Base-by-base conservation (phyloP, 805 yeast genomes). In the Candida pini region DNA sequence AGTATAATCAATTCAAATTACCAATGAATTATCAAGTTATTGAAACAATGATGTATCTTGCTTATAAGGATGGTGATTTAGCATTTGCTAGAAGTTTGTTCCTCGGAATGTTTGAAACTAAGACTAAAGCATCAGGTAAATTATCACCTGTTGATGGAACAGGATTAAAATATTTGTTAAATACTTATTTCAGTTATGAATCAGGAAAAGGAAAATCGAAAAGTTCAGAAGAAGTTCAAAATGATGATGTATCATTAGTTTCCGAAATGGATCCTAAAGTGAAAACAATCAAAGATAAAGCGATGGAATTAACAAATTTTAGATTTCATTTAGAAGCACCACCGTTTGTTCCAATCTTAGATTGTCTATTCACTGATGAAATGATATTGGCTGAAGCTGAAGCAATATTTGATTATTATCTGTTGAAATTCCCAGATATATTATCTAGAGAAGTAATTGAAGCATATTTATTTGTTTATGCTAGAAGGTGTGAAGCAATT, bases 41-140 rank as follows among this genome's bases (percentile, higher is more conserved):
- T 45, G 82, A 79, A 41, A 69, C 76, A 12, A 78, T 90, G 77
- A 67, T 90, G 62, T 71, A 79, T 41, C 59, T 90, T 30, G 76
- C 92, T n/a, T 81, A 87, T 0, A 67, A 68, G 39, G 88, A 88
- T 49, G 92, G 95, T 0, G 96, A 89, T 54, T 58, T 83, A 14
- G 64, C 76, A 5, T 63, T 86, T 28, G 67, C 85, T 1, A 68
- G 97, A 46, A 86, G 90, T 0, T 54, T 83, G 23, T 82, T 72
- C 56, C 58, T 54, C 24, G 49, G 43, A 19, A 44, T 54, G 23
- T 44, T 47, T 30, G 51, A 53, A 19, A 46, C 53, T 3, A 43
- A 41, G 27, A 48, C 58, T 1, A 48, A 40, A 29, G 29, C 39
- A 4, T 29, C 32, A 2, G 48, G 44, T 8, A 26, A 30, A 13